phyloP scores from a whole-genome alignment of 441 rosid species.

The Melastoma candidum region DNA sequence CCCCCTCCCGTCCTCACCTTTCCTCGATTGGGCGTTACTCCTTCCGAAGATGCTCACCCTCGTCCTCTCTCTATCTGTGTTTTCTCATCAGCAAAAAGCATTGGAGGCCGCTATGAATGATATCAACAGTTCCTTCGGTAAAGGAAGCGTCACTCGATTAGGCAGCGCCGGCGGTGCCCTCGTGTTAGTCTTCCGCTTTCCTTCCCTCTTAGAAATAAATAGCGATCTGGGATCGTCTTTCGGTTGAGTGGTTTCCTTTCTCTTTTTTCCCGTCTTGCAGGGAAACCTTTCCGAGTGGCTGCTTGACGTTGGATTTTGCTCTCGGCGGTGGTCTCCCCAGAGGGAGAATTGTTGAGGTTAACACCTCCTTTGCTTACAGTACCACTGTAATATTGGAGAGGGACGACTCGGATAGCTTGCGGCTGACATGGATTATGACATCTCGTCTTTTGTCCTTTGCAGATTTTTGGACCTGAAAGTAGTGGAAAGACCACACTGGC shows the following conservation, averaged over 20 bases:
- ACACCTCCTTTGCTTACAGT: neutral
- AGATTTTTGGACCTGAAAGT: constrained; percentile 97
- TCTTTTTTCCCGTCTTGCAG: constrained; percentile 30
- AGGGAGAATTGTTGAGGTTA: constrained; percentile 93
- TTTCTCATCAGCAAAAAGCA: constrained; percentile 67
- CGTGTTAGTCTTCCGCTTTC: constrained; percentile 47
- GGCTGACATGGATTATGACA: neutral
- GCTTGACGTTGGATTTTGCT: constrained; percentile 88
- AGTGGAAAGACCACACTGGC: constrained; percentile 96
- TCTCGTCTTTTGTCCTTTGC: constrained; percentile 12
- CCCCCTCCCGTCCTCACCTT: neutral
- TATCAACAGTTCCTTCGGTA: constrained; percentile 76
- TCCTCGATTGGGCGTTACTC: no score
- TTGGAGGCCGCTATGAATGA: constrained; percentile 93
- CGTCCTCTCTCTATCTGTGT: neutral
- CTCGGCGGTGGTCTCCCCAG: constrained; percentile 93
- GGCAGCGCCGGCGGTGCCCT: constrained; percentile 94
- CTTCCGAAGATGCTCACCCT: neutral
- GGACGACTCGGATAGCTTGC: neutral
- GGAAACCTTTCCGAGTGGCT: constrained; percentile 89
- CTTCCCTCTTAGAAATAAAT: neutral
- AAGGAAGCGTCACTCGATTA: constrained; percentile 91
- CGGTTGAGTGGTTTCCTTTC: constrained; percentile 1
- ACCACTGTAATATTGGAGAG: neutral
- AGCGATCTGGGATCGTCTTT: no score